Conservation (phyloP, 352 stramenopile genomes). For the Peronospora destructor region DNA sequence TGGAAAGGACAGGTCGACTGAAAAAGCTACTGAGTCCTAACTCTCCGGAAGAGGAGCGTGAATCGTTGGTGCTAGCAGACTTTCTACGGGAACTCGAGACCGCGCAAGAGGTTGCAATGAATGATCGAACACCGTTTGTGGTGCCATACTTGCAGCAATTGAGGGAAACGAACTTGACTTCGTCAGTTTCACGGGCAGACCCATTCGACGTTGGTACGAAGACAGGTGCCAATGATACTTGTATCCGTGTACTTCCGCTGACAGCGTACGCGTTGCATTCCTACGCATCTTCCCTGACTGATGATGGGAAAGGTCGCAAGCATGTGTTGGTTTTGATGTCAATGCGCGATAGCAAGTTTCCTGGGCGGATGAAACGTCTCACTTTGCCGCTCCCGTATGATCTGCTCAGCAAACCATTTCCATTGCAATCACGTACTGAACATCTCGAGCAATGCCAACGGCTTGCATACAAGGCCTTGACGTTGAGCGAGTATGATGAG, state of each 20-base stretch:
- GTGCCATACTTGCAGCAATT: conserved; percentile 67
- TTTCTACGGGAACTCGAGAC: conserved; percentile 61
- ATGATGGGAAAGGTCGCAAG: conserved; percentile 3
- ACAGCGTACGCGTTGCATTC: conserved; percentile 35
- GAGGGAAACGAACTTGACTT: conserved; percentile 34
- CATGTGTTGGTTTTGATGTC: conserved; percentile 45
- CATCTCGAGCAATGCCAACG: conserved; percentile 42
- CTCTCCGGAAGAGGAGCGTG: conserved; percentile 41
- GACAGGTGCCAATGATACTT: conserved; percentile 1
- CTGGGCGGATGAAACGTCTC: conserved; percentile 61
- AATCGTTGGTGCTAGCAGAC: conserved; percentile 55
- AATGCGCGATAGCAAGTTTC: conserved; percentile 76
- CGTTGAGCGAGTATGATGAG: conserved; percentile 22
- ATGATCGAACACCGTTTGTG: conserved; percentile 54
- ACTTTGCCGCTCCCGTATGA: conserved; percentile 51
- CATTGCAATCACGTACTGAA: conserved; percentile 47
- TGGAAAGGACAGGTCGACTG: conserved; percentile 45
- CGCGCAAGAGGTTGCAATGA: conserved; percentile 50
- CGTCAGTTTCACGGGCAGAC: conserved; percentile 17
- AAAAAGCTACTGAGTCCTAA: conserved; percentile 41
- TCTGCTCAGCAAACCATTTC: conserved; percentile 45
- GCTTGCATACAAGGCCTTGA: conserved; percentile 45
- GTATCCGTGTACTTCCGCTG: conserved; percentile 46
- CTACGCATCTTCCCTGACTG: conserved; percentile 15
- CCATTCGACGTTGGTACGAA: conserved; percentile 1